Evolutionary conservation across 2,329 filamentous ascomycete species (phyloP).

Genomic region (Clonostachys solani): DNA sequence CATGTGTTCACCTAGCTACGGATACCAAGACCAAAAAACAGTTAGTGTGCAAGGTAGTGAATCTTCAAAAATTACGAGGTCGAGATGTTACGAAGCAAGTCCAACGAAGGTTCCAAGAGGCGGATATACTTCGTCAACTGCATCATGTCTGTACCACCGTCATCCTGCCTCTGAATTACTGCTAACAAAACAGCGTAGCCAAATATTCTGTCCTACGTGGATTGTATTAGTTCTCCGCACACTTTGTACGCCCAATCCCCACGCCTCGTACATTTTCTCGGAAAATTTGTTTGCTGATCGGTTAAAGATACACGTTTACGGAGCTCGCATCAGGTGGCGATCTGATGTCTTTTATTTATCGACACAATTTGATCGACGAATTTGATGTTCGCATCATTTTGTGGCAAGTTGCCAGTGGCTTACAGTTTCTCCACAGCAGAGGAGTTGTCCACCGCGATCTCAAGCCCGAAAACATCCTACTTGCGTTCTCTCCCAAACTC

Average conservation of each 20-base stretch:
- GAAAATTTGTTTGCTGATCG: neutral
- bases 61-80: constrained; percentile 26
- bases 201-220: constrained; percentile 47
- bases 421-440: constrained; percentile 43
- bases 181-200: constrained; percentile 30
- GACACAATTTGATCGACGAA: constrained; percentile 28
- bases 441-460: constrained; percentile 48
- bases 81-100: constrained; percentile 13
- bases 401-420: constrained; percentile 38
- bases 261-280: neutral
- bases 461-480: constrained; percentile 50
- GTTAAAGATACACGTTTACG: constrained; percentile 46
- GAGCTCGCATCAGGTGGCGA: constrained; percentile 53
- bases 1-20: constrained; percentile 28
- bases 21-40: constrained; percentile 51
- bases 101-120: constrained; percentile 39
- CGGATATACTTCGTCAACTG: constrained; percentile 46
- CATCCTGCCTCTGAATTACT: constrained; percentile 1
- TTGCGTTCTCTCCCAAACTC: constrained; percentile 37
- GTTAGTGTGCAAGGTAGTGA: constrained; percentile 65
- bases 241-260: constrained; percentile 33
- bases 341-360: constrained; percentile 41
- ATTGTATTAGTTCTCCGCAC: constrained; percentile 42
- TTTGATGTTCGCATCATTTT: constrained; percentile 38
- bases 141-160: constrained; percentile 40